Evolutionary conservation across 2,329 filamentous ascomycete genomes (phyloP).

Genomic region (Nemania abortiva): DNA sequence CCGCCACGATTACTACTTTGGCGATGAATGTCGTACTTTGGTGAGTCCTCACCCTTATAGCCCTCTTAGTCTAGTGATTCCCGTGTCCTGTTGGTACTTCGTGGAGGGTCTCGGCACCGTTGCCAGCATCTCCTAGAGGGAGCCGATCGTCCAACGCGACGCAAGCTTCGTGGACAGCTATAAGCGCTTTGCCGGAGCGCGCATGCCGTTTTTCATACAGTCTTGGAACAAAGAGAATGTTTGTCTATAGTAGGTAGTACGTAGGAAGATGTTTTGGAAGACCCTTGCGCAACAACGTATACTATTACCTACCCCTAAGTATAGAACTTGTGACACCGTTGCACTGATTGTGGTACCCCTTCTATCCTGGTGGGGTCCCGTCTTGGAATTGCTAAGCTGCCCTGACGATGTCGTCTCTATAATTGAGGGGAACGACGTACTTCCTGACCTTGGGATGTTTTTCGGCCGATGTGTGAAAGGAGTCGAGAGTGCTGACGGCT

Average conservation of each 20-base stretch:
- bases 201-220: too few species aligned
- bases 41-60: slow-evolving; percentile 46
- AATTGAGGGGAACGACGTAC: slow-evolving; percentile 55
- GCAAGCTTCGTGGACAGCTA: slow-evolving; percentile 59
- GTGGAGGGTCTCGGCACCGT: slow-evolving; percentile 14
- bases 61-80: slow-evolving; percentile 51
- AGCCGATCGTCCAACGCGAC: slow-evolving; percentile 52
- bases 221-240: too few species aligned
- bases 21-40: slow-evolving; percentile 47
- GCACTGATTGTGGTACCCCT: slow-evolving; percentile 69
- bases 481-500: slow-evolving; percentile 59
- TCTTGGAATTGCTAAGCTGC: slow-evolving; percentile 60
- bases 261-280: too few species aligned
- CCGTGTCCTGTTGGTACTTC: slow-evolving; percentile 52
- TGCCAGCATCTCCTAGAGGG: slow-evolving; percentile 54
- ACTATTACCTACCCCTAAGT: too few species aligned
- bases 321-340: too few species aligned
- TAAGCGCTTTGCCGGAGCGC: slow-evolving; percentile 65
- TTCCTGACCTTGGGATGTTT: slow-evolving; percentile 55
- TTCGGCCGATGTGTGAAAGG: slow-evolving; percentile 57
- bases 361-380: slow-evolving; percentile 60
- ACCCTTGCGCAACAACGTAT: too few species aligned
- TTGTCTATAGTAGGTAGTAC: too few species aligned
- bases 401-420: slow-evolving; percentile 56
- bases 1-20: slow-evolving; percentile 62